phyloP scores from a whole-genome alignment of 192 early-diverging fungal genomes.

The Gonapodya sp. region DNA sequence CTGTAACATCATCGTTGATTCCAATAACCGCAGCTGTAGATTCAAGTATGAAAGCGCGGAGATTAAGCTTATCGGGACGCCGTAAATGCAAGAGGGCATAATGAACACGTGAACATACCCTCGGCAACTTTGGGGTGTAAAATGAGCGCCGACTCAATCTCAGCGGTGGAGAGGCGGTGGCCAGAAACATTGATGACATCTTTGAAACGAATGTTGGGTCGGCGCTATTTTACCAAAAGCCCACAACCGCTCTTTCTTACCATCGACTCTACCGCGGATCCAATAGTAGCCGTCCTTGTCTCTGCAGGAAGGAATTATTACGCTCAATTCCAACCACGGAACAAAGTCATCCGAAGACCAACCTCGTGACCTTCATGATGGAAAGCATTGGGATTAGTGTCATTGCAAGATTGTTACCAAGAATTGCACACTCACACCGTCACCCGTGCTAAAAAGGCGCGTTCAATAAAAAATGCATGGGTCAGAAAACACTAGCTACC shows the following conservation, averaged over 20 bases:
- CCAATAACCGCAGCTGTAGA: slow-evolving; percentile 77
- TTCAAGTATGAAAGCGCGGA: too few species aligned
- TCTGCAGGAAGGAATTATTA: slow-evolving; percentile 41
- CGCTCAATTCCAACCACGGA: too few species aligned
- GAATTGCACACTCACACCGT: slow-evolving; percentile 45
- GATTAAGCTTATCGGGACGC: too few species aligned
- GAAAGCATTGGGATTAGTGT: neutral
- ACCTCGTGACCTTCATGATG: neutral
- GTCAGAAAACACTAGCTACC: too few species aligned
- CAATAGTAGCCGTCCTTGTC: slow-evolving; percentile 94
- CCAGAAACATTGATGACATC: slow-evolving; percentile 96
- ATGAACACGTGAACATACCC: too few species aligned
- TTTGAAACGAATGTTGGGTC: slow-evolving; percentile 26
- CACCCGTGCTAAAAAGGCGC: slow-evolving; percentile 78
- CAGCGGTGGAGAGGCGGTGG: slow-evolving; percentile 85
- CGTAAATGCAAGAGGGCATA: too few species aligned
- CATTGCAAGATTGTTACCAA: neutral
- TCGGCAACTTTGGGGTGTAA: slow-evolving; percentile 29
- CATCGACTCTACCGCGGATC: slow-evolving; percentile 80
- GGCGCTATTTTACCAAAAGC: too few species aligned
- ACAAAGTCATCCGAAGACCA: too few species aligned
- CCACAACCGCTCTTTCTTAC: too few species aligned
- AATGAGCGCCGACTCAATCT: slow-evolving; percentile 46
- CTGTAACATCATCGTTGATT: slow-evolving; percentile 76
- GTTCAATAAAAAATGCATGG: too few species aligned